Evolutionary conservation across 2,329 filamentous ascomycete genomes (phyloP).

Genomic region (Falciphora oryzae): DNA sequence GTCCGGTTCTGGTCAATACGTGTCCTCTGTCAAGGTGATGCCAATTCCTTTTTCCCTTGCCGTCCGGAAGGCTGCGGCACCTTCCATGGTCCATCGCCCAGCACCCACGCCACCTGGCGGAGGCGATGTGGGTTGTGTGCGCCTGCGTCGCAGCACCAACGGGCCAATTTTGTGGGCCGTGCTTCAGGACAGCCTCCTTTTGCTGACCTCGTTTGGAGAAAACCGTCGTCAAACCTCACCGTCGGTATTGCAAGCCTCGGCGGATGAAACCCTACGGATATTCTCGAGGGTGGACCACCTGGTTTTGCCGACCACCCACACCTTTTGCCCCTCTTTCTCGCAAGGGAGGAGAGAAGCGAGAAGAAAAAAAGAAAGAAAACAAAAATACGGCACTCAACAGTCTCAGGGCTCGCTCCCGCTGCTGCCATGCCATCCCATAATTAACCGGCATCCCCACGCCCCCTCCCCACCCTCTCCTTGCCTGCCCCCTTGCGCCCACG

Average conservation of each 20-base stretch:
- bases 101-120: background rate
- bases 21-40: background rate
- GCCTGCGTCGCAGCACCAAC: background rate
- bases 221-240: background rate
- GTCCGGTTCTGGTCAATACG: background rate
- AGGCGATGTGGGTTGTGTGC: background rate
- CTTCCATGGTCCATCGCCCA: background rate
- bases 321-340: background rate
- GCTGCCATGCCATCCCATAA: background rate
- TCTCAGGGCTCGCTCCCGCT: background rate
- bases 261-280: background rate
- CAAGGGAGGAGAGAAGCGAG: no score
- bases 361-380: background rate
- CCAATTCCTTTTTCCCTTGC: background rate
- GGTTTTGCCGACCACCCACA: background rate
- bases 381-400: background rate
- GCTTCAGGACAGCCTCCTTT: background rate
- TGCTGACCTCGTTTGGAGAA: background rate
- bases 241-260: background rate
- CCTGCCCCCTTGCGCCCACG: background rate
- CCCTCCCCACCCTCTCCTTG: no score
- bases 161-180: background rate
- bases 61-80: background rate
- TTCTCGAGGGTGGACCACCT: background rate
- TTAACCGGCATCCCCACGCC: background rate